phyloP scores from a whole-genome alignment of 2,329 filamentous ascomycete species.

The Emericellopsis atlantica region DNA sequence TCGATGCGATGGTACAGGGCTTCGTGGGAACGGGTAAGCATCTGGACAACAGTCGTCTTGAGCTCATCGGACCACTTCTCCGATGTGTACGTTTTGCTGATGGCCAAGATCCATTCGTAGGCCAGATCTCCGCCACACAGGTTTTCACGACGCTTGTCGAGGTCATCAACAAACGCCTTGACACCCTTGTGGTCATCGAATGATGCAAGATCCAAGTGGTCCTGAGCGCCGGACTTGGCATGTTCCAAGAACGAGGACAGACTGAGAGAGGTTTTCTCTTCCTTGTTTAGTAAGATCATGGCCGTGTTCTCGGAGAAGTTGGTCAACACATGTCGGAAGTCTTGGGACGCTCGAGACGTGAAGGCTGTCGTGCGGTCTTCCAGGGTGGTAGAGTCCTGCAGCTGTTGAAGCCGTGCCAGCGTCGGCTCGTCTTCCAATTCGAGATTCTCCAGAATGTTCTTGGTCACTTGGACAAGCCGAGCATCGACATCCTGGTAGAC shows the following conservation, averaged over 20 bases:
- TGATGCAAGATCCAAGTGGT: conserved; percentile 27
- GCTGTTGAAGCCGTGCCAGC: conserved; percentile 30
- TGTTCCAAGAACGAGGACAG: conserved; percentile 53
- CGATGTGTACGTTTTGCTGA: conserved; percentile 37
- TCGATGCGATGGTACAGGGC: conserved; percentile 33
- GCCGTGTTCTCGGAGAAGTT: conserved; percentile 41
- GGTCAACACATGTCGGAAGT: conserved; percentile 34
- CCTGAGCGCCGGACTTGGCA: conserved; percentile 41
- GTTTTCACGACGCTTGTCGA: conserved; percentile 31
- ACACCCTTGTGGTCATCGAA: conserved; percentile 43
- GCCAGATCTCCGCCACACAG: conserved; percentile 43
- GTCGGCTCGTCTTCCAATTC: conserved; percentile 37
- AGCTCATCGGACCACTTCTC: conserved; percentile 45
- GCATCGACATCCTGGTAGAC: conserved; percentile 44
- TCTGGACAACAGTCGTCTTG: conserved; percentile 43
- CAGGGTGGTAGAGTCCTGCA: conserved; percentile 37
- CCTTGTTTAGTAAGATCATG: conserved; percentile 38
- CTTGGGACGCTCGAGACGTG: conserved; percentile 29
- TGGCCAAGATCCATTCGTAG: conserved; percentile 42
- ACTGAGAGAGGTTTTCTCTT: conserved; percentile 36
- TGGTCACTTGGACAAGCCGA: conserved; percentile 41
- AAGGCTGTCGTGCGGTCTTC: conserved; percentile 38
- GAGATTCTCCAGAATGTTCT: conserved; percentile 40
- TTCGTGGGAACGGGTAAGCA: conserved; percentile 40
- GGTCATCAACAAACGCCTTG: conserved; percentile 32